phyloP scores from a whole-genome alignment of 2,329 filamentous ascomycete species.

The Acarospora socialis region DNA sequence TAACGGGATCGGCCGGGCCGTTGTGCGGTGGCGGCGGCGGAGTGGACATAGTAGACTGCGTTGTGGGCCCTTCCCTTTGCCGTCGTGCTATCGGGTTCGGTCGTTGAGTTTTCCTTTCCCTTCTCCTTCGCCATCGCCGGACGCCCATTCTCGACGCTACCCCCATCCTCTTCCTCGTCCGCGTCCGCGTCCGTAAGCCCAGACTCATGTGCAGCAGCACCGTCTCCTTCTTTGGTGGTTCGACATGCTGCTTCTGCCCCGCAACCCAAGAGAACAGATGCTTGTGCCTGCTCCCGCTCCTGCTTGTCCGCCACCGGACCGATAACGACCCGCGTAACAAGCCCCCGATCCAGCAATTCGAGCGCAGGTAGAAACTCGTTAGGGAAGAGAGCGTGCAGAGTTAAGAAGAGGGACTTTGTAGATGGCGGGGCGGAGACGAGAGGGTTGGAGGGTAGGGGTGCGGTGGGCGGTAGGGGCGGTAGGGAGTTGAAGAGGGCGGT shows the following conservation, averaged over 20 bases:
- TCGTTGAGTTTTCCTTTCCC: conserved; percentile 2
- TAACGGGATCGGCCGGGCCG: conserved; percentile 17
- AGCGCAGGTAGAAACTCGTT: conserved; percentile 68
- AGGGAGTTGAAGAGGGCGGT: background rate
- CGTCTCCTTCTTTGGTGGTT: background rate
- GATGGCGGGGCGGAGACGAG: background rate
- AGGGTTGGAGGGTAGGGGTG: background rate
- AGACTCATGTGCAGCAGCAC: too few relatives aligned
- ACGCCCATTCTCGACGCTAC: background rate
- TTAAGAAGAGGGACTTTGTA: conserved; percentile 49
- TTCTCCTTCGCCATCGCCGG: background rate
- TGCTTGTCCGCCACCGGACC: conserved; percentile 6
- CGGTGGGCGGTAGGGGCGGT: background rate
- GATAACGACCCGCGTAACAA: conserved; percentile 3
- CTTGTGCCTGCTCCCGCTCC: background rate
- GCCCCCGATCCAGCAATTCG: conserved; percentile 62
- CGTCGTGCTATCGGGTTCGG: too few relatives aligned
- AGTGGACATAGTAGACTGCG: conserved; percentile 50
- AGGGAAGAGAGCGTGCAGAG: conserved; percentile 75
- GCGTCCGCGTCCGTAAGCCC: background rate
- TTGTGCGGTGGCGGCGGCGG: conserved; percentile 30
- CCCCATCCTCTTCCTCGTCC: background rate
- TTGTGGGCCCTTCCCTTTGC: conserved; percentile 9
- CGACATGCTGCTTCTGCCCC: background rate
- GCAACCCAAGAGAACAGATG: background rate